Base-by-base conservation (phyloP, 164 flowering plant species). In the Annona cherimola region DNA sequence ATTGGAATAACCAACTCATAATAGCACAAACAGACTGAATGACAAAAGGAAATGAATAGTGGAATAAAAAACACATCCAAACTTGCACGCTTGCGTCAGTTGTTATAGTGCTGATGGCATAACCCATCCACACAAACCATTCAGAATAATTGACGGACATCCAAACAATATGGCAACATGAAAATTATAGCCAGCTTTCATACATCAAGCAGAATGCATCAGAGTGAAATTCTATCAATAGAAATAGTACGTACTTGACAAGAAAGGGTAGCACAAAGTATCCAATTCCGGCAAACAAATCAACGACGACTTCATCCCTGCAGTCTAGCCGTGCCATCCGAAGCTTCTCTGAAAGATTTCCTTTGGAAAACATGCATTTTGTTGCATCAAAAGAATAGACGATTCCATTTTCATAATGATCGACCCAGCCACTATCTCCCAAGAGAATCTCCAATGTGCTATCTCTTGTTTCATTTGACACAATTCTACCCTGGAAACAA, bases 201-300 rank as follows among this genome's bases (percentile, higher is more conserved):
- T 14, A 50, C 7, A 50, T 50, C 14, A 7, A 14, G 55, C 55
- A 50, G 57, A 50, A 50, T 16, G 14, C 2, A 16, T 50, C 14
- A 16, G 18, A 50, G 9, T 50, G 14, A 8, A 50, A 16, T 3
- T 45, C 8, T 8, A 67, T 20, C 40, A 70, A 40, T 14, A 69
- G 73, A 14, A 2, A 19, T 18, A 63, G 44, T 63, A 42, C 73
- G 72, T 85, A 91, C 97, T 91, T 85, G 69, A 91, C 91, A 75
- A 95, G 94, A 79, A 95, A 95, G 42, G 99, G 98, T 80, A 93
- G 78, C 69, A 80, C 84, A 78, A 91, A 95, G 75, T 93, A 95
- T 69, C 99, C 98, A 81, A 95, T 95, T 70, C 99, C 99, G 79
- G 99, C 93, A 84, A 93, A 95, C 78, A 95, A 79, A 76, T 94